A percentile compares a stretch with the other conserved stretches of the same genome.
These are phyloP conservation scores for Naganishia albida DNA, from an alignment of 1,284 basidiomycete genomes.

Conservation along the genomic window DNA sequence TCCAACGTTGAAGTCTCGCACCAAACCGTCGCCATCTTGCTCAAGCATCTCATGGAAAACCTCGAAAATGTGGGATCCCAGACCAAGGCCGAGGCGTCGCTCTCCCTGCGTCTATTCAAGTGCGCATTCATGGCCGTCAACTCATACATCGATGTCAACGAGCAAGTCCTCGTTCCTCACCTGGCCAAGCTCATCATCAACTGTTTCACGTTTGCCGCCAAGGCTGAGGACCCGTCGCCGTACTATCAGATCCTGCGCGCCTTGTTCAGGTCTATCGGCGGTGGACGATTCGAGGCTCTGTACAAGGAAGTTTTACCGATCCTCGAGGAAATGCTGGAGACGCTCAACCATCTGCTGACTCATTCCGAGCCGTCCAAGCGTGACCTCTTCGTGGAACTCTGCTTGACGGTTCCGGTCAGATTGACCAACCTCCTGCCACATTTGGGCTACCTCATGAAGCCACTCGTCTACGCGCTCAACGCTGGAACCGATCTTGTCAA, in stretches of 20 bases:
- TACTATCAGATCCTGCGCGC: conserved; percentile 94
- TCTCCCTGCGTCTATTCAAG: conserved; percentile 90
- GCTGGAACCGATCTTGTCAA: conserved; percentile 87
- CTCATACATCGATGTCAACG: conserved; percentile 75
- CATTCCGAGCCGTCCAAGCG: conserved; percentile 69
- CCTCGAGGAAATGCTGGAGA: conserved; percentile 95
- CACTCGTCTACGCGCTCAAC: conserved; percentile 86
- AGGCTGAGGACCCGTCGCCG: conserved; percentile 84
- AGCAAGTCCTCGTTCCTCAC: conserved; percentile 88
- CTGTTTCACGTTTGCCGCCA: conserved; percentile 90
- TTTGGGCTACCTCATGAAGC: conserved; percentile 94
- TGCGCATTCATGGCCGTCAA: conserved; percentile 92
- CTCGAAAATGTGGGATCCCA: conserved; percentile 83
- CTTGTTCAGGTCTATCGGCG: conserved; percentile 97
- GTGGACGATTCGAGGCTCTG: conserved; percentile 88
- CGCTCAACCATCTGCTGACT: conserved; percentile 84
- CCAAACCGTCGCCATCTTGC: conserved; percentile 87
- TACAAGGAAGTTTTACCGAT: conserved; percentile 97
- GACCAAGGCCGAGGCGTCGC: conserved; percentile 73
- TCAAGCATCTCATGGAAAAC: conserved; percentile 81
- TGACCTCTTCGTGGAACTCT: conserved; percentile 95
- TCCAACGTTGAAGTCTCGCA: conserved; percentile 79
- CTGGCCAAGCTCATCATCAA: conserved; percentile 94
- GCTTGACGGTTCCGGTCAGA: conserved; percentile 93
- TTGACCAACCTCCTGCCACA: conserved; percentile 95